Evolutionary conservation across 768 basidiomycete genomes (phyloP).

Genomic region (Calocera viscosa): DNA sequence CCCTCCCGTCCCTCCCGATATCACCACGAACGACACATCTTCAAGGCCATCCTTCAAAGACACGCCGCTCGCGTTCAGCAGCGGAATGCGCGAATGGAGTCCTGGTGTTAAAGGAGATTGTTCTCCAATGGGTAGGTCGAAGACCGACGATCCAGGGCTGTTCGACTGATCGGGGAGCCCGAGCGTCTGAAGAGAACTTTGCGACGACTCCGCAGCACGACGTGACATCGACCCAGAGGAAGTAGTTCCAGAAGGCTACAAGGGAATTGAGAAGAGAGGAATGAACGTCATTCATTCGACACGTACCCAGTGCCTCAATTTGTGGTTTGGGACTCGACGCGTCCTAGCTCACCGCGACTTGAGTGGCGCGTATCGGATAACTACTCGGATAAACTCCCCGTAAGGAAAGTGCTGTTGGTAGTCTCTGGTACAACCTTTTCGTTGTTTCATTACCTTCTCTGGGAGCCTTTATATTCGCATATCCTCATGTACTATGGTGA

Average conservation of each 20-base stretch:
- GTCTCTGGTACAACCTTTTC: too few relatives aligned
- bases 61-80: not conserved
- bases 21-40: slow-evolving; percentile 47
- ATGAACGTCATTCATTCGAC: not conserved
- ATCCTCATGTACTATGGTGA: too few relatives aligned
- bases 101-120: not conserved
- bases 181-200: not conserved
- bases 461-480: too few relatives aligned
- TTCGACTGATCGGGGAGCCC: not conserved
- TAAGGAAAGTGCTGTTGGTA: not conserved
- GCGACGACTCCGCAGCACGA: not conserved
- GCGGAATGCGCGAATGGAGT: not conserved
- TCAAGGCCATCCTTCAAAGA: not conserved
- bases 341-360: too few relatives aligned
- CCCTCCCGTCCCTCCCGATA: slow-evolving; percentile 91
- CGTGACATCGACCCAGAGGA: not conserved
- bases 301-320: not conserved
- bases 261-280: not conserved
- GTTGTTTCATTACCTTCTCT: too few relatives aligned
- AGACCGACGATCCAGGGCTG: not conserved
- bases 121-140: not conserved
- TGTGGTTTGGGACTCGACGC: too few relatives aligned
- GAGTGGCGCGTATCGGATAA: too few relatives aligned
- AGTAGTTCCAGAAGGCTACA: not conserved
- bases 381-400: not conserved